Evolutionary conservation across 352 stramenopile species (phyloP).

Genomic region (Peronospora farinosa): DNA sequence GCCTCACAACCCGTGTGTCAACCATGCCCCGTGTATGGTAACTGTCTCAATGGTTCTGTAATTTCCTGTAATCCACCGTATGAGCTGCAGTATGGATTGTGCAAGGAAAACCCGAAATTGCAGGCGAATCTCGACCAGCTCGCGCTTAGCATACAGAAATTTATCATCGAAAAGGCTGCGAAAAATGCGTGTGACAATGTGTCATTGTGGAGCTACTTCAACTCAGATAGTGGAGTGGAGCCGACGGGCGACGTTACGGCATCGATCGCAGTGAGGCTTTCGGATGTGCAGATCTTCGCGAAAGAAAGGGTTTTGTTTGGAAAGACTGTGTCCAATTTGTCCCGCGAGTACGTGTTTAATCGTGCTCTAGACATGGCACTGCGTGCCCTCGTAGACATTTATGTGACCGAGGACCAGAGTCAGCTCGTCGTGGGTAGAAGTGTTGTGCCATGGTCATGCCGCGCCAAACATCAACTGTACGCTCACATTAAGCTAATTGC

Average conservation of each 20-base stretch:
- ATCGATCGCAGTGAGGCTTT: conserved; percentile 41
- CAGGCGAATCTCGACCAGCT: conserved; percentile 41
- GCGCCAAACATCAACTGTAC: conserved; percentile 44
- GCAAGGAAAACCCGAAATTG: conserved; percentile 49
- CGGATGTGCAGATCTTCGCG: conserved; percentile 45
- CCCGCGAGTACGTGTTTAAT: conserved; percentile 52
- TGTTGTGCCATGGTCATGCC: conserved; percentile 48
- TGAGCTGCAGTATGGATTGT: conserved; percentile 41
- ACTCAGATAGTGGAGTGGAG: not conserved
- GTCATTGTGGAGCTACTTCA: conserved; percentile 29
- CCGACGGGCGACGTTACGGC: conserved; percentile 12
- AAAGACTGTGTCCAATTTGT: conserved; percentile 36
- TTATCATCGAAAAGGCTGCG: conserved; percentile 32
- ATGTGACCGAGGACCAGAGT: conserved; percentile 40
- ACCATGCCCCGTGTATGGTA: conserved; percentile 54
- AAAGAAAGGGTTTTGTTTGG: conserved; percentile 35
- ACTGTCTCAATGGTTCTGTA: conserved; percentile 44
- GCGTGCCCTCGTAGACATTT: conserved; percentile 45
- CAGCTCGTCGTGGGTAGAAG: conserved; percentile 40
- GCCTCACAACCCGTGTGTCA: conserved; percentile 26
- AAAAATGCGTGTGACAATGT: conserved; percentile 31
- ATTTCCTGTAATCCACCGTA: conserved; percentile 45
- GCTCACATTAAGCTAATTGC: conserved; percentile 37
- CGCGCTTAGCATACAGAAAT: conserved; percentile 40
- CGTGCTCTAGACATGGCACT: conserved; percentile 56